These are phyloP conservation scores for Arctium lappa DNA, from an alignment of 129 eudicot species.

Conservation along the genomic window DNA sequence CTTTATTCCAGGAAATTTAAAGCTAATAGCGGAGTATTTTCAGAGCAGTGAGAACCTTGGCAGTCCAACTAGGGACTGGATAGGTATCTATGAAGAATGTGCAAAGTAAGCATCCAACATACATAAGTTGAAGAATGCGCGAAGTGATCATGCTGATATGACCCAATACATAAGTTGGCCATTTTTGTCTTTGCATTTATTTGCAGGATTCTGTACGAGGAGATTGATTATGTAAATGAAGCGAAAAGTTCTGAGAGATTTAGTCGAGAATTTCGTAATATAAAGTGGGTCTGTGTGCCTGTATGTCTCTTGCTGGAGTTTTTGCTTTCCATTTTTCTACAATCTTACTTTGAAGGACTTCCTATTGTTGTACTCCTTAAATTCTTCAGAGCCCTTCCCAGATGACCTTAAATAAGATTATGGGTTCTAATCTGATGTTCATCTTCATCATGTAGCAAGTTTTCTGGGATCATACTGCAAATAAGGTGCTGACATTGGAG, in stretches of 20 bases:
- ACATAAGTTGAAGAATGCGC: not conserved
- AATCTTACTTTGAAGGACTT: not conserved
- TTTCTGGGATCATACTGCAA: slow-evolving; percentile 91
- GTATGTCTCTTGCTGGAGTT: slow-evolving; percentile 55
- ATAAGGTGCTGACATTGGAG: slow-evolving; percentile 92
- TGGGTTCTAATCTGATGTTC: not conserved
- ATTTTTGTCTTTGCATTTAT: not conserved
- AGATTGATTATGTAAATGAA: slow-evolving; percentile 92
- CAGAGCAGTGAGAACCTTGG: slow-evolving; percentile 89
- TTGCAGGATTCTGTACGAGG: slow-evolving; percentile 89
- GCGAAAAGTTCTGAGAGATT: slow-evolving; percentile 98
- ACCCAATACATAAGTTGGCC: not conserved
- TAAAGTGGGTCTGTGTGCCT: slow-evolving; percentile 99
- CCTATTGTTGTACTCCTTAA: not conserved
- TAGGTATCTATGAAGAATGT: slow-evolving; percentile 93
- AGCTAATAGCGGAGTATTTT: slow-evolving; percentile 79
- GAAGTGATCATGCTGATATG: not conserved
- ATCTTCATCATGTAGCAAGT: slow-evolving; percentile 52
- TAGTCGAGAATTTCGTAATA: slow-evolving; percentile 92
- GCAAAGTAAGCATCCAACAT: slow-evolving; percentile 59
- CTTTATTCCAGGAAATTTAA: slow-evolving; percentile 65
- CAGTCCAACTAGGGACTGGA: slow-evolving; percentile 90
- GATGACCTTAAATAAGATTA: not conserved
- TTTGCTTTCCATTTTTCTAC: not conserved
- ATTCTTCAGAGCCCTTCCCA: too few species aligned